Percentiles rank a stretch among this genome's conserved stretches.
Conservation (phyloP, 305 asterid genomes). For the Fraxinus albicans region DNA sequence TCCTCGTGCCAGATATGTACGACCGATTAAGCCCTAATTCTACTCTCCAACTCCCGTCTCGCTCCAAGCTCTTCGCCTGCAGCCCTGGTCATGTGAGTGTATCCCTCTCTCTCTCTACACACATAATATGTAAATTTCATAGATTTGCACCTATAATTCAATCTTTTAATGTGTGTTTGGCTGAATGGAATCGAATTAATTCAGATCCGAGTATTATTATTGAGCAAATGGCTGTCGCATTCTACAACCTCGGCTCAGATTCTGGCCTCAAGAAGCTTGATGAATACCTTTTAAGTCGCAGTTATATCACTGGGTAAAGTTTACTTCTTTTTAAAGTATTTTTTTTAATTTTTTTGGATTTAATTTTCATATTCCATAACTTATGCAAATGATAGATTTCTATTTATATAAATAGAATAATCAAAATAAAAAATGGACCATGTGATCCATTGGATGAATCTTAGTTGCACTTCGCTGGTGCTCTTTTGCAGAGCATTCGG, state of each 20-base stretch:
- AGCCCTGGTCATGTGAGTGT: constrained; percentile 15
- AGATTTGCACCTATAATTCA: neutral
- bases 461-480: neutral
- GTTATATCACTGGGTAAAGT: constrained; percentile 71
- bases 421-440: neutral
- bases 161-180: neutral
- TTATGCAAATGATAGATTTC: neutral
- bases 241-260: constrained; percentile 41
- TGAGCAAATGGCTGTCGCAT: constrained; percentile 55
- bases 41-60: neutral
- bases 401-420: too few relatives aligned
- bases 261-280: constrained; percentile 84
- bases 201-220: neutral
- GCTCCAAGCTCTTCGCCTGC: neutral
- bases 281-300: constrained; percentile 67
- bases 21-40: constrained; percentile 2
- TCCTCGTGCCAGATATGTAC: neutral
- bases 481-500: neutral
- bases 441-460: neutral
- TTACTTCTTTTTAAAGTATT: neutral
- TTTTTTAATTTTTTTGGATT: neutral
- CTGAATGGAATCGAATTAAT: neutral
- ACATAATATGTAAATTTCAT: neutral
- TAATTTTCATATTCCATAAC: neutral
- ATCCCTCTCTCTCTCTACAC: neutral